A percentile compares a stretch with the other conserved stretches of the same genome.
These are phyloP conservation scores for Colletotrichum theobromicola DNA, from an alignment of 2,329 filamentous ascomycete species.

Conservation along the genomic window DNA sequence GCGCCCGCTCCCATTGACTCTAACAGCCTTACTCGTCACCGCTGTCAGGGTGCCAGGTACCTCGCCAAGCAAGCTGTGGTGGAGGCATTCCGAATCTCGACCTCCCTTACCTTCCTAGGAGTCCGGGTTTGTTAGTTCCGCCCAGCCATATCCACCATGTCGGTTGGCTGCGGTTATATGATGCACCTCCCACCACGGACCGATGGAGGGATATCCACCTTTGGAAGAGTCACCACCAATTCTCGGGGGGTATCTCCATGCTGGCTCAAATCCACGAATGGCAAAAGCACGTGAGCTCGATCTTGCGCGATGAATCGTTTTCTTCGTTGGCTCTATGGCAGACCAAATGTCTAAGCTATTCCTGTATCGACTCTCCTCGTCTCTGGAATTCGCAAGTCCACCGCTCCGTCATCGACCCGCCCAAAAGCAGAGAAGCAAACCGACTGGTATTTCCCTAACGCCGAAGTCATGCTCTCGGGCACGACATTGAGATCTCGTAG, in stretches of 20 bases:
- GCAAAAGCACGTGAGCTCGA: neutral
- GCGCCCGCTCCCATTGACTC: slow-evolving; percentile 8
- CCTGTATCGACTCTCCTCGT: neutral
- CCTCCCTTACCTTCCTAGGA: neutral
- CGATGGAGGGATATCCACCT: neutral
- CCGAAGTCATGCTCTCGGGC: slow-evolving; percentile 5
- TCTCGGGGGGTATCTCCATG: neutral
- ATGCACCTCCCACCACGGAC: neutral
- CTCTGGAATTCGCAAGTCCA: neutral
- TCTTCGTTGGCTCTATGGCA: neutral
- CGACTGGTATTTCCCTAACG: slow-evolving; percentile 20
- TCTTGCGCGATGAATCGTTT: neutral
- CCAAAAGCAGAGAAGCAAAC: slow-evolving; percentile 20
- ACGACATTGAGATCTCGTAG: slow-evolving; percentile 6
- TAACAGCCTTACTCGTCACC: slow-evolving; percentile 10
- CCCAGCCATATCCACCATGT: neutral
- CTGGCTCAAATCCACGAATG: neutral
- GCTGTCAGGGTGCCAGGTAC: slow-evolving; percentile 13
- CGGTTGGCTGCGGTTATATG: neutral
- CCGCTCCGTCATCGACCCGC: neutral
- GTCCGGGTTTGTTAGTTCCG: neutral
- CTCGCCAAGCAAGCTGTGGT: slow-evolving; percentile 15
- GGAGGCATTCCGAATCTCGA: slow-evolving; percentile 1
- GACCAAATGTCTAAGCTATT: neutral
- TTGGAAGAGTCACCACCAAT: neutral